These are phyloP conservation scores for Protomyces lactucae-debilis DNA, from an alignment of 1,139 yeast species.

Conservation along the genomic window DNA sequence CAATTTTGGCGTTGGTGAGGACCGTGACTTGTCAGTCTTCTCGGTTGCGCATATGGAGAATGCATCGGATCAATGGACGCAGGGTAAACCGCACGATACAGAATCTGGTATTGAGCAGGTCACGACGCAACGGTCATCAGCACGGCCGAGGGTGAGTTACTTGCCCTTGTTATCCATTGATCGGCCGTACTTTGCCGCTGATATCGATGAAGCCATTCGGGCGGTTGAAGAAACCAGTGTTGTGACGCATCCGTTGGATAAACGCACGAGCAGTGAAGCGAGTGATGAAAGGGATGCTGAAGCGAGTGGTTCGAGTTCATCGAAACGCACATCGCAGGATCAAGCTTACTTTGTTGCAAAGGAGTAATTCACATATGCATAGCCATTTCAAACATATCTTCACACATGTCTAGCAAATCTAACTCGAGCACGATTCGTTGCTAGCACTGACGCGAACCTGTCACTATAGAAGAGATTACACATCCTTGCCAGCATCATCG, in stretches of 20 bases:
- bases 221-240: slow-evolving; percentile 8
- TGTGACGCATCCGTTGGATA: neutral
- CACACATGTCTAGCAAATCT: too few relatives aligned
- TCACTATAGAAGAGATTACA: too few relatives aligned
- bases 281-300: neutral
- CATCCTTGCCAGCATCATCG: too few relatives aligned
- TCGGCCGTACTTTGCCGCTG: slow-evolving; percentile 25
- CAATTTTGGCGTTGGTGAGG: slow-evolving; percentile 62
- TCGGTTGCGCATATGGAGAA: slow-evolving; percentile 23
- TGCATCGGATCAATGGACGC: neutral
- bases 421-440: too few relatives aligned
- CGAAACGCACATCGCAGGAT: neutral
- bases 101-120: slow-evolving; percentile 8
- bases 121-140: neutral
- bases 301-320: neutral
- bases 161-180: slow-evolving; percentile 18
- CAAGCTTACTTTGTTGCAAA: neutral
- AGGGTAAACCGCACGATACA: slow-evolving; percentile 2
- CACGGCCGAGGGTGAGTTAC: neutral
- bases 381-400: neutral
- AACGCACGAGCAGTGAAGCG: neutral
- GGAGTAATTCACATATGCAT: neutral
- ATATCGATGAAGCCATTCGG: slow-evolving; percentile 25
- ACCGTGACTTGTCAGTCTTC: slow-evolving; percentile 12
- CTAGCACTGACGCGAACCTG: too few relatives aligned